phyloP scores from a whole-genome alignment of 2,329 filamentous ascomycete genomes.

The Hymenoscyphus fructigenus region DNA sequence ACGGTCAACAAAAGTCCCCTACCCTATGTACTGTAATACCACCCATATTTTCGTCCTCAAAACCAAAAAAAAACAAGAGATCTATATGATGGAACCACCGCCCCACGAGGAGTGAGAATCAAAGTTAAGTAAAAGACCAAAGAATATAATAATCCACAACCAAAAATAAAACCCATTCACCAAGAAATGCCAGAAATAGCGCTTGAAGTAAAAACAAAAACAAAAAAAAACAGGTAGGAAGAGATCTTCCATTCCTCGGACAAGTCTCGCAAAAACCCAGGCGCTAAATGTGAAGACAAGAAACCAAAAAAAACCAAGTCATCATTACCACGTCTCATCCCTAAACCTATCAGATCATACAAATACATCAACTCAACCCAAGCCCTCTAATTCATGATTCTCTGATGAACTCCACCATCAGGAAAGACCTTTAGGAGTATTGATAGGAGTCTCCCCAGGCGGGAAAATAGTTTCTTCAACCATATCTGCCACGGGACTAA shows the following conservation, averaged over 20 bases:
- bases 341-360: background rate
- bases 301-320: background rate
- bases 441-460: conserved; percentile 21
- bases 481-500: conserved; percentile 47
- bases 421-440: conserved; percentile 10
- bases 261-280: background rate
- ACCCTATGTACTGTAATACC: conserved; percentile 1
- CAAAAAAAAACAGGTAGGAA: background rate
- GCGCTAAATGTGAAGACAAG: background rate
- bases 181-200: conserved; percentile 1
- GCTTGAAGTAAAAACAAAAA: background rate
- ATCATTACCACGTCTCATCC: background rate
- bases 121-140: background rate
- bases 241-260: background rate
- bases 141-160: background rate
- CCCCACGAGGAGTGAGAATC: background rate
- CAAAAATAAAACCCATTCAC: background rate
- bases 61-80: background rate
- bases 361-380: background rate
- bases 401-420: background rate
- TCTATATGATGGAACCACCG: background rate
- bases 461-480: conserved; percentile 33
- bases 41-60: background rate
- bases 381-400: background rate
- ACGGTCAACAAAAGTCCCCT: background rate